A percentile compares a stretch with the other conserved stretches of the same genome.
Conservation (phyloP, 2,329 filamentous ascomycete species). For the Pseudogymnoascus sp. region DNA sequence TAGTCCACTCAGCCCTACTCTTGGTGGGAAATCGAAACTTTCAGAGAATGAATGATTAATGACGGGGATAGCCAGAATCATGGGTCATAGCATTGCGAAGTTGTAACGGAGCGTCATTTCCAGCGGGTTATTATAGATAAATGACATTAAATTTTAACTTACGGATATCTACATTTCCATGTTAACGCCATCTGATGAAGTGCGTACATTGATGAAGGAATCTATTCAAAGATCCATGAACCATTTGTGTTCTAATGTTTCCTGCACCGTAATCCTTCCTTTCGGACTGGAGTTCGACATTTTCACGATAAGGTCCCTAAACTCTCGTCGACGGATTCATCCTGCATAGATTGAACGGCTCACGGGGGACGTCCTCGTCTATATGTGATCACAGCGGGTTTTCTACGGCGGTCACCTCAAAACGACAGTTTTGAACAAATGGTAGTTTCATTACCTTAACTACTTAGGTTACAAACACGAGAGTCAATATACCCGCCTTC, state of each 20-base stretch:
- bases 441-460: background rate
- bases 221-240: background rate
- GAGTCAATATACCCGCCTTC: background rate
- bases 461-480: background rate
- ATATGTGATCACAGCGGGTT: background rate
- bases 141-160: background rate
- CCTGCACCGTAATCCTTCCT: background rate
- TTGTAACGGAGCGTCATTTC: background rate
- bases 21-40: background rate
- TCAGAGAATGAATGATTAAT: constrained; percentile 1
- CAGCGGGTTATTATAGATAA: background rate
- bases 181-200: background rate
- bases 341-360: background rate
- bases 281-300: background rate
- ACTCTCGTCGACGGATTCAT: background rate
- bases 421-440: background rate
- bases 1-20: constrained; percentile 23
- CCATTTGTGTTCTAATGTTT: background rate
- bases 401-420: background rate
- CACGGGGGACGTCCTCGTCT: background rate
- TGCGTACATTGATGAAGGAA: background rate
- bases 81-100: no score
- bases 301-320: background rate
- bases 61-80: no score
- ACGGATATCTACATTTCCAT: background rate